phyloP scores from a whole-genome alignment of 345 rosid genomes.

The Brassica nigra region DNA sequence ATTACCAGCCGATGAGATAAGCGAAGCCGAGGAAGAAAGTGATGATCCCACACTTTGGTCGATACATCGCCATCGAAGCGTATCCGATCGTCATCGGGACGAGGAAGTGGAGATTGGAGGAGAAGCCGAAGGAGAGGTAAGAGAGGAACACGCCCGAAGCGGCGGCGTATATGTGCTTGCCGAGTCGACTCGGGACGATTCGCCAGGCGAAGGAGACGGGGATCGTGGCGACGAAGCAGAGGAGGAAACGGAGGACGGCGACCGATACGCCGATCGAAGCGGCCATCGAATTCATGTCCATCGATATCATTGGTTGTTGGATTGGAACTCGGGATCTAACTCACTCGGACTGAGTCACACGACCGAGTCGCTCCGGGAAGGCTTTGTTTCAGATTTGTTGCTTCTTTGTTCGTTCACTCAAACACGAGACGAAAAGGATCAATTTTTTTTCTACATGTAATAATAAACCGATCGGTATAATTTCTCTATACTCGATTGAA shows the following conservation, averaged over 20 bases:
- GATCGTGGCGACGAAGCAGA: constrained; percentile 85
- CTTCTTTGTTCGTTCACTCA: not conserved
- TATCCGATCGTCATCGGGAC: constrained; percentile 83
- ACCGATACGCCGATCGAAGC: constrained; percentile 82
- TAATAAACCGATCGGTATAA: constrained; percentile 18
- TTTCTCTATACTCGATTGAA: not conserved
- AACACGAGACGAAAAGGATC: constrained; percentile 18
- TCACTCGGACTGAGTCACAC: constrained; percentile 28
- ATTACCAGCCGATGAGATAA: constrained; percentile 87
- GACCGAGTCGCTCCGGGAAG: constrained; percentile 14
- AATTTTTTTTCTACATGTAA: not conserved
- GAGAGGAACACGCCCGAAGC: constrained; percentile 69
- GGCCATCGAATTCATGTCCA: constrained; percentile 68
- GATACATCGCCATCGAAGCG: constrained; percentile 68
- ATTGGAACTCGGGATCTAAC: not conserved
- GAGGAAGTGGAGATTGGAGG: constrained; percentile 89
- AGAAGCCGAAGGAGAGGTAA: constrained; percentile 84
- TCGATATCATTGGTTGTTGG: constrained; percentile 28
- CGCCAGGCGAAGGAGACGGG: constrained; percentile 77
- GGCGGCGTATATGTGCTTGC: constrained; percentile 68
- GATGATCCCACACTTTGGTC: constrained; percentile 70
- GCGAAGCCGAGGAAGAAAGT: constrained; percentile 76
- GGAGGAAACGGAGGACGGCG: constrained; percentile 80
- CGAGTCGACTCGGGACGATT: constrained; percentile 61
- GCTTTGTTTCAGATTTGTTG: constrained; percentile 8